Evolutionary conservation across 1,284 basidiomycete species (phyloP).

Genomic region (Papiliotrema terrestris): DNA sequence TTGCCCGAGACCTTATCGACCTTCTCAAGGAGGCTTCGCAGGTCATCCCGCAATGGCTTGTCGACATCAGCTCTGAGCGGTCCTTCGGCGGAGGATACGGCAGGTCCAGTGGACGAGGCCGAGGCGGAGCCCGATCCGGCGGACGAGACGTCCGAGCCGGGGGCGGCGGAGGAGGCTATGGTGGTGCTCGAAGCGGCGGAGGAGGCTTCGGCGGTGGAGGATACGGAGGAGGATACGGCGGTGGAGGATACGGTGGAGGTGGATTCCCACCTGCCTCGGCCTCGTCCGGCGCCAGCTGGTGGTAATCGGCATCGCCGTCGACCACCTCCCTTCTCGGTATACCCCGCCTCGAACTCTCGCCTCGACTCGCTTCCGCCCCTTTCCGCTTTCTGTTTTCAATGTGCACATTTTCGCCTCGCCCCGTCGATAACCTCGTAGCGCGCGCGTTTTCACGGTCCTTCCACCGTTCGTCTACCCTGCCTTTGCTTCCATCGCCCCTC

Average conservation of each 20-base stretch:
- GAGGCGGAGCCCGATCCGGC: conserved; percentile 25
- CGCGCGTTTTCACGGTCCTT: conserved; percentile 1
- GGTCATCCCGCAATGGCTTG: conserved; percentile 81
- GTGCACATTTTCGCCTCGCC: neutral
- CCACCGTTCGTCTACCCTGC: neutral
- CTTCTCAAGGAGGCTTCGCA: conserved; percentile 84
- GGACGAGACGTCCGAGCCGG: conserved; percentile 31
- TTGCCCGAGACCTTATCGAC: conserved; percentile 86
- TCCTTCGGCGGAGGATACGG: conserved; percentile 61
- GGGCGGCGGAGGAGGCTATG: conserved; percentile 51
- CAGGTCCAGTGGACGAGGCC: conserved; percentile 55
- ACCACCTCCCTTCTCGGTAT: conserved; percentile 1
- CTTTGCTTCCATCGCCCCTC: neutral
- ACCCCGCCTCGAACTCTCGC: neutral
- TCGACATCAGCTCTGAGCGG: conserved; percentile 77
- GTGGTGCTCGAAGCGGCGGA: conserved; percentile 62
- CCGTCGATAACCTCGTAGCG: neutral
- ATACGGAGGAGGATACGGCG: conserved; percentile 42
- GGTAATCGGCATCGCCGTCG: conserved; percentile 25
- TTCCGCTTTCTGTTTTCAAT: neutral
- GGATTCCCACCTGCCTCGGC: conserved; percentile 40
- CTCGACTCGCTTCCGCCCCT: neutral
- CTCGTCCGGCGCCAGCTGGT: conserved; percentile 50
- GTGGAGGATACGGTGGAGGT: conserved; percentile 41
- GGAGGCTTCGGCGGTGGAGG: conserved; percentile 46